phyloP scores from a whole-genome alignment of 768 basidiomycete genomes.

The Suillus lakei region DNA sequence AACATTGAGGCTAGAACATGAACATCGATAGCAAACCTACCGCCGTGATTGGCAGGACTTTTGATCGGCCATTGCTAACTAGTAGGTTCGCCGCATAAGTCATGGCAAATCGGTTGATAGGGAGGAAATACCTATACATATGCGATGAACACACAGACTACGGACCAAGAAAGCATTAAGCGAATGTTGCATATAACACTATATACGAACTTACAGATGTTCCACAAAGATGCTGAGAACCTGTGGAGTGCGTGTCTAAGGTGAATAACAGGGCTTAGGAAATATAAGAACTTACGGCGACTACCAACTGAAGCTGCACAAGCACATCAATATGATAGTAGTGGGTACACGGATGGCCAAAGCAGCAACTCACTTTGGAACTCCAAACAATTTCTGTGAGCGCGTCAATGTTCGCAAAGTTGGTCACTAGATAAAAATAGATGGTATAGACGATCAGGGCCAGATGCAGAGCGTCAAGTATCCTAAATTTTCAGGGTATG shows the following conservation, averaged over 20 bases:
- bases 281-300: not conserved
- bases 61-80: slow-evolving; percentile 5
- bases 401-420: slow-evolving; percentile 33
- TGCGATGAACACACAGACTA: slow-evolving; percentile 2
- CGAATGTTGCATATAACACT: not conserved
- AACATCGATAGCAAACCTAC: not conserved
- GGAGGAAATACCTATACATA: slow-evolving; percentile 3
- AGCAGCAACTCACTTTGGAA: not conserved
- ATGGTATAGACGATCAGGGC: slow-evolving; percentile 39
- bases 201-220: not conserved
- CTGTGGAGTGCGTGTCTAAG: not conserved
- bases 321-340: not conserved
- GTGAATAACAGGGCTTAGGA: not conserved
- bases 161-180: not conserved
- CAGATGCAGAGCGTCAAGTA: slow-evolving; percentile 41
- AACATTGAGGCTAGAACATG: not conserved
- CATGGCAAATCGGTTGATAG: not conserved
- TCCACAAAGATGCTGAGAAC: not conserved
- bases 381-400: slow-evolving; percentile 36
- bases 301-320: not conserved
- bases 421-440: slow-evolving; percentile 42
- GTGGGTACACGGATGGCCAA: not conserved
- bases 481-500: slow-evolving; percentile 24
- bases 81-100: not conserved
- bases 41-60: not conserved